A percentile compares a stretch with the other conserved stretches of the same genome.
Conservation (phyloP, 2,329 filamentous ascomycete species). For the Penicillium hordei region DNA sequence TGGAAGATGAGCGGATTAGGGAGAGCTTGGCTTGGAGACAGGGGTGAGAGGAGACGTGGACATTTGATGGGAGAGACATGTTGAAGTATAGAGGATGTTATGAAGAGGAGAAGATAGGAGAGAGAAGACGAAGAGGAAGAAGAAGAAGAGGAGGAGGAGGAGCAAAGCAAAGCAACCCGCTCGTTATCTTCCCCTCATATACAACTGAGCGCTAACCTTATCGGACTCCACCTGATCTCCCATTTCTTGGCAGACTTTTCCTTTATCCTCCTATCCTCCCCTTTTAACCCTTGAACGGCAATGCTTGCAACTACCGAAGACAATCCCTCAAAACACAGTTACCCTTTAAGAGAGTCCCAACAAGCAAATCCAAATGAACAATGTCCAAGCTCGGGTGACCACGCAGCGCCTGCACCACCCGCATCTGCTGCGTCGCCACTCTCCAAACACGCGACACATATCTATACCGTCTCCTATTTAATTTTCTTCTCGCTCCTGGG, state of each 20-base stretch:
- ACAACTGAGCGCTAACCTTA: slow-evolving; percentile 1
- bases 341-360: background rate
- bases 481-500: slow-evolving; percentile 83
- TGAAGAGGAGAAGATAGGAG: background rate
- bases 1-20: slow-evolving; percentile 73
- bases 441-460: slow-evolving; percentile 56
- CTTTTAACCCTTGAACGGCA: background rate
- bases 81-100: slow-evolving; percentile 10
- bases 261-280: background rate
- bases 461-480: slow-evolving; percentile 78
- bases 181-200: slow-evolving; percentile 17
- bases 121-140: background rate
- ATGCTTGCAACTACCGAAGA: background rate
- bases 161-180: background rate
- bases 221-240: slow-evolving; percentile 11
- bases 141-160: slow-evolving; percentile 2
- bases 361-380: background rate
- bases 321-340: background rate
- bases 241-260: slow-evolving; percentile 8
- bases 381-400: slow-evolving; percentile 15
- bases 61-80: slow-evolving; percentile 52
- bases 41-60: slow-evolving; percentile 80
- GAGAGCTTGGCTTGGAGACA: slow-evolving; percentile 86
- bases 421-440: slow-evolving; percentile 27
- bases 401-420: slow-evolving; percentile 12